Conservation (phyloP, 177 flowering plant genomes). For the Vitis hybrid region DNA sequence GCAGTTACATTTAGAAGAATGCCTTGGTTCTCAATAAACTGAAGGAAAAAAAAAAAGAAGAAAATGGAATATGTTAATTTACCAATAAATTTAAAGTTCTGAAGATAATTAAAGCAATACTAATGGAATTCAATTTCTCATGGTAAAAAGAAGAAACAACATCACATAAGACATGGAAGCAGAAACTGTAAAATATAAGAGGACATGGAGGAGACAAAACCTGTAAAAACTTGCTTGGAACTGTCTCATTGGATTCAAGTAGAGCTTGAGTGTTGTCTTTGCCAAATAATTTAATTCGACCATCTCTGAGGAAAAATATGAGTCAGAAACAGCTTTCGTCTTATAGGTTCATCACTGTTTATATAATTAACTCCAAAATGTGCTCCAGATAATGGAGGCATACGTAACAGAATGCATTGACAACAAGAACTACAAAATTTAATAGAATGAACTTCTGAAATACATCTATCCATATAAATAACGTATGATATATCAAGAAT, state of each 20-base stretch:
- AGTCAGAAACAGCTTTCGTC: not conserved
- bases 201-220: constrained; percentile 26
- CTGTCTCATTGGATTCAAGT: constrained; percentile 54
- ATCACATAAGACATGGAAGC: not conserved
- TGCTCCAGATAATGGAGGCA: not conserved
- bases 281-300: constrained; percentile 79
- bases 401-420: too few relatives aligned
- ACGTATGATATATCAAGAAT: too few relatives aligned
- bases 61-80: not conserved
- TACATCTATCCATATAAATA: too few relatives aligned
- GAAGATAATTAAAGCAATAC: not conserved
- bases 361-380: not conserved
- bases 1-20: constrained; percentile 66
- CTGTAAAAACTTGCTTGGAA: constrained; percentile 80
- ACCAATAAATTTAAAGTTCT: not conserved
- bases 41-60: constrained; percentile 15
- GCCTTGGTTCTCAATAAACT: constrained; percentile 83
- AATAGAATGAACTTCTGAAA: too few relatives aligned
- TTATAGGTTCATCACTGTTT: not conserved
- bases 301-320: constrained; percentile 55
- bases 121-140: not conserved
- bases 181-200: not conserved
- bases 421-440: too few relatives aligned
- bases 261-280: constrained; percentile 66
- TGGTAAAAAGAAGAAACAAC: not conserved